Conservation (phyloP, 352 stramenopile species). For the Globisporangium ultimum region DNA sequence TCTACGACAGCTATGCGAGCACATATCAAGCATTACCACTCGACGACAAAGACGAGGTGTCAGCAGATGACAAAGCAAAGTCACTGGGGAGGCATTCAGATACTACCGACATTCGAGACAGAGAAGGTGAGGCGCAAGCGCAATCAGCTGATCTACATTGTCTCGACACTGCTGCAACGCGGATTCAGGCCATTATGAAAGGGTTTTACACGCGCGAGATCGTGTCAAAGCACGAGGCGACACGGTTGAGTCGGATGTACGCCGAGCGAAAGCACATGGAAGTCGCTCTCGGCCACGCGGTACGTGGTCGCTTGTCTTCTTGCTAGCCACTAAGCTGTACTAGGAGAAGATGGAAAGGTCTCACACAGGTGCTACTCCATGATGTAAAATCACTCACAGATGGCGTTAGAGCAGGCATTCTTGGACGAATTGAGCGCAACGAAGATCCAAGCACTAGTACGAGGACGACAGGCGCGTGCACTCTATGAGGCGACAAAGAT, state of each 20-base stretch:
- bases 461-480: conserved; percentile 51
- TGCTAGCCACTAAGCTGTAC: too few relatives aligned
- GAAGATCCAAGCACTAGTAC: conserved; percentile 66
- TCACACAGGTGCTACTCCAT: too few relatives aligned
- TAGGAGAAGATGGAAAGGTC: too few relatives aligned
- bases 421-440: conserved; percentile 41
- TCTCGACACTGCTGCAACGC: conserved; percentile 21
- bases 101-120: not conserved
- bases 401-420: conserved; percentile 36
- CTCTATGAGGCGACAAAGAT: conserved; percentile 41
- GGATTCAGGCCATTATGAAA: conserved; percentile 38
- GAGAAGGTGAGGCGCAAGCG: not conserved
- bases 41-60: not conserved
- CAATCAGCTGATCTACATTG: not conserved
- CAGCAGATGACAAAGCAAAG: not conserved
- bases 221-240: conserved; percentile 24
- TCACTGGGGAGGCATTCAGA: not conserved
- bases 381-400: conserved; percentile 12
- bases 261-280: conserved; percentile 56
- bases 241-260: conserved; percentile 51
- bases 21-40: not conserved
- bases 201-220: conserved; percentile 20
- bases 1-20: not conserved
- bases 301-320: conserved; percentile 17
- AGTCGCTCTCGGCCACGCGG: conserved; percentile 37